Evolutionary conservation across 495 filamentous ascomycete species (phyloP).

Genomic region (Aspergillus baeticus): DNA sequence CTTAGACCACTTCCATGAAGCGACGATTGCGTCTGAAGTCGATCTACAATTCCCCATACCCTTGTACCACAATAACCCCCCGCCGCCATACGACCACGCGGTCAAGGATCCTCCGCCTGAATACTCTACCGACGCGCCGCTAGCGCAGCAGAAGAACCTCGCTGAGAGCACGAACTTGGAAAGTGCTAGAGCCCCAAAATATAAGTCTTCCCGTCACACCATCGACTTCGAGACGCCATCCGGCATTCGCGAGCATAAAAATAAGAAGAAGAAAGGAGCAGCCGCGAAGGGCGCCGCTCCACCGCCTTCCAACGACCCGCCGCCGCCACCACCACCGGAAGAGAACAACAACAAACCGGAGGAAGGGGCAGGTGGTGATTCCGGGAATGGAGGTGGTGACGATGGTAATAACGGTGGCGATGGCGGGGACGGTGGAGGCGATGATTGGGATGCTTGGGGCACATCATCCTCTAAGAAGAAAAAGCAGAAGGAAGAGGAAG

Average conservation of each 20-base stretch:
- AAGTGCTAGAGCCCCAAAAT: slow-evolving; percentile 33
- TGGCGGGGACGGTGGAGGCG: slow-evolving; percentile 28
- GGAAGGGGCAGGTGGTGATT: slow-evolving; percentile 31
- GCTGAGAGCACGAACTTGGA: slow-evolving; percentile 13
- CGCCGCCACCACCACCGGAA: slow-evolving; percentile 13
- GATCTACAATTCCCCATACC: slow-evolving; percentile 15
- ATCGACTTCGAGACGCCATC: slow-evolving; percentile 54
- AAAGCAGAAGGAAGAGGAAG: slow-evolving; percentile 31
- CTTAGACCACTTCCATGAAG: neutral
- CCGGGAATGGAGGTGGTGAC: slow-evolving; percentile 32
- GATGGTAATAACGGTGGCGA: slow-evolving; percentile 23
- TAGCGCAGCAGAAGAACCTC: slow-evolving; percentile 26
- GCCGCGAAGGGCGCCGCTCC: slow-evolving; percentile 22
- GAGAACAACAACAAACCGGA: slow-evolving; percentile 20
- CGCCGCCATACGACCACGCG: slow-evolving; percentile 46
- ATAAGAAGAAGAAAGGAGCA: slow-evolving; percentile 39
- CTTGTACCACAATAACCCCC: slow-evolving; percentile 28
- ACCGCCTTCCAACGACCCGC: slow-evolving; percentile 17
- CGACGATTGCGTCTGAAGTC: slow-evolving; percentile 16
- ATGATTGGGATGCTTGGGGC: slow-evolving; percentile 43
- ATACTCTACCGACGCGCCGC: slow-evolving; percentile 32
- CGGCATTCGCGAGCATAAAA: slow-evolving; percentile 46
- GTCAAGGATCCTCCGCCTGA: slow-evolving; percentile 42
- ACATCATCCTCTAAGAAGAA: slow-evolving; percentile 39
- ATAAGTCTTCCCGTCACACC: slow-evolving; percentile 35